Evolutionary conservation across 352 stramenopile species (phyloP), one percentile per base, ranked within the genome.

Genomic region (Phytophthora pistaciae): DNA sequence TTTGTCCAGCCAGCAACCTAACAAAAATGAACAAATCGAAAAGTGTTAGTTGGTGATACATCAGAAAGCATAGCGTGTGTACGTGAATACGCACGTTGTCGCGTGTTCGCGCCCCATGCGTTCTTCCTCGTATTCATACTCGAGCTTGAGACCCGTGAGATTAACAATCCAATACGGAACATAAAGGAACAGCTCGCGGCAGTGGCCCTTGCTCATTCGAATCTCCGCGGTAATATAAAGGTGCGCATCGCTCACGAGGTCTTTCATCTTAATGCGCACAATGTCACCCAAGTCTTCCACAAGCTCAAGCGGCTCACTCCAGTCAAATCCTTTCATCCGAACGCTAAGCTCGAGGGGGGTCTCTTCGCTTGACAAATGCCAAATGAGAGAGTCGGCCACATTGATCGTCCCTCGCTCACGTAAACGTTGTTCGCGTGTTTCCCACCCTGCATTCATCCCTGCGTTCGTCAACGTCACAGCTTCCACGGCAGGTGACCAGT

Each of bases 161-260:
- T 96, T 96, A 25, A 96, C 86, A 56, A 96, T 93, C 90, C 90
- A 96, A 70, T 96, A 96, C 14, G 90, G 90, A 11, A 95, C 87
- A 60, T 90, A 96, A n/a, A 96, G 66, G 16, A 91, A 87, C 44
- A 96, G 68, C 56, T 96, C 88, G 10, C 79, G 82, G 27, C 84
- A 93, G 8, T 78, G 72, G 6, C 85, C 84, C 68, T 78, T 85
- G 6, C 77, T 80, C 46, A 78, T 76, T 40, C 85, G 72, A 49
- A 80, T 83, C 52, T 96, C 88, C 14, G 76, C 85, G 16, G 84
- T 91, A 42, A 96, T 75, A 67, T 89, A 93, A 59, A 96, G 69
- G 31, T 85, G 67, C 16, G 88, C 85, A 48, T 89, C 86, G 27
- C 79, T 93, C n/a, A 91, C 83, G 5, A 94, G 58, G 55, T 96